Evolutionary conservation across 2,329 filamentous ascomycete species (phyloP), one percentile per base, ranked within the genome.

Genomic region (Aspergillus flavus): DNA sequence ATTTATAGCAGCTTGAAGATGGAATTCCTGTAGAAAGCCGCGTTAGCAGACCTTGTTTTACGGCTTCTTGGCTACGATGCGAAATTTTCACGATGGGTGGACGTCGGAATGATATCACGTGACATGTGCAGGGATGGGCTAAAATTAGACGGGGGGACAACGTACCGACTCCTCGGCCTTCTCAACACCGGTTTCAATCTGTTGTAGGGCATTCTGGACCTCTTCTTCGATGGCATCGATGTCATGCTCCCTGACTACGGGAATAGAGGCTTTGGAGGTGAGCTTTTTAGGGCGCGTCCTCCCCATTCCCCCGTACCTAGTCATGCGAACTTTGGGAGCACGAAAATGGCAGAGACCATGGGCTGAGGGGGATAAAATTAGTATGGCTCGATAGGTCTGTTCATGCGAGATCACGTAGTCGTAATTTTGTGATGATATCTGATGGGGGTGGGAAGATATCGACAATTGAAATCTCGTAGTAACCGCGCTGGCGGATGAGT

Each of bases 161-260:
- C 93, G 88, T 81, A 97, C 95, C 83, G 94, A 94, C 87, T 98
- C 94, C 82, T 99, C 95, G 69, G 89, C 92, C 78, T 96, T 94
- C 81, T 99, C 95, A 73, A 99, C 95, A 80, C 95, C 95, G 70
- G 94, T 97, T 77, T 95, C 93, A 77, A 97, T 93, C 75, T 90
- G 92, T 82, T 85, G 88, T 83, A 87, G 92, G 77, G 91, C 90
- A 71, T 91, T 91, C 77, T 94, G 89, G 73, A 91, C 87, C 69
- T 89, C 87, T 81, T 96, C 92, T 79, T 97, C 96, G 80, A 93
- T 88, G 74, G 90, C 85, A 76, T 97, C 93, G 81, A 98, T 91
- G 77, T 98, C 92, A 79, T 93, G 86, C 82, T 98, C 94, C 78
- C 91, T 88, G 75, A 97, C 87, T 73, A 99, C 90, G 64, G 90